Base-by-base conservation (phyloP, 345 rosid species). In the Lumnitzera racemosa region DNA sequence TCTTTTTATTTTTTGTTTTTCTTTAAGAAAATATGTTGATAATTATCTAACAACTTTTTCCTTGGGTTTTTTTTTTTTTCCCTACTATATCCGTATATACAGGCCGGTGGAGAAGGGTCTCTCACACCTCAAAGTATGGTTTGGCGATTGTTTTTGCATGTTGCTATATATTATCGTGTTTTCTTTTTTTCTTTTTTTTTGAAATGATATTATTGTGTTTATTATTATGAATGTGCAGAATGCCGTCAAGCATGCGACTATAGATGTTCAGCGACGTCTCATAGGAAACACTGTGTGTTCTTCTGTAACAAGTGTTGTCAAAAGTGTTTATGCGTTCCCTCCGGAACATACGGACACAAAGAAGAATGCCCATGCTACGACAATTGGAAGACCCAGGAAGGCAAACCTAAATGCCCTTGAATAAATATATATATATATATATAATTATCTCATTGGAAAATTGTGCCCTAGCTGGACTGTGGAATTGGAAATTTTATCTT, bases 331-430 rank as follows among this genome's bases (percentile, higher is more conserved):
- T 57, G 68, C 56, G 62, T 64, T 20, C 68, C 20, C 13, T 64
- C 68, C 31, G 62, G 67, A 12, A 64, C 61, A 3, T 31, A 64
- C 16, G 67, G 67, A 12, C 55, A 64, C 55, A 47, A 20, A 17
- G 61, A 64, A 49, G 67, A 64, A 55, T 64, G 67, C 54, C 67
- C 67, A 7, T 64, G 67, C 67, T 64, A 64, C 60, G 13, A 64
- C 54, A 64, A 64, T 47, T 47, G 61, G 67, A 64, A 49, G 54
- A 64, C 67, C 13, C 3, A 64, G 17, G 67, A 64, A 17, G 67
- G 67, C 48, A 14, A 10, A 0, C 67, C 61, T 27, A 64, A 64
- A 47, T 64, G 67, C 53, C 67, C 67, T 31, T 64, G 48, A 54
- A 24, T 0, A 11, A 51, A 9, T 55, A 55, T 12, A 27, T 27